A percentile compares a stretch with the other conserved stretches of the same genome.
Conservation (phyloP, 176 grass and related monocot species). For the Sorghum bicolor region Sorghum_bicolor_NCBIv3 NC_012873.2:863001-863500, state of each 20-base stretch:
- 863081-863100: slow-evolving; percentile 54
- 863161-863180: slow-evolving; percentile 41
- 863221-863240: slow-evolving; percentile 75
- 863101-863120: slow-evolving; percentile 33
- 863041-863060: not conserved
- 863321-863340: slow-evolving; percentile 41
- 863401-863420: slow-evolving; percentile 67
- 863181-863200: slow-evolving; percentile 32
- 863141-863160: slow-evolving; percentile 54
- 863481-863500: slow-evolving; percentile 43
- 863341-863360: slow-evolving; percentile 60
- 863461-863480: slow-evolving; percentile 23
- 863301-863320: slow-evolving; percentile 18
- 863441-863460: slow-evolving; percentile 56
- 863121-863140: slow-evolving; percentile 44
- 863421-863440: slow-evolving; percentile 52
- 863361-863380: slow-evolving; percentile 43
- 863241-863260: slow-evolving; percentile 42
- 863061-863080: slow-evolving; percentile 72
- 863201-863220: slow-evolving; percentile 70
- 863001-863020: slow-evolving; percentile 16
- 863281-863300: slow-evolving; percentile 15
- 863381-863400: slow-evolving; percentile 50
- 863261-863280: slow-evolving; percentile 12
- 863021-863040: not conserved